Evolutionary conservation across 495 filamentous ascomycete species (phyloP), one percentile per base, ranked within the genome.

Genomic region (Penicillium bovifimosum): DNA sequence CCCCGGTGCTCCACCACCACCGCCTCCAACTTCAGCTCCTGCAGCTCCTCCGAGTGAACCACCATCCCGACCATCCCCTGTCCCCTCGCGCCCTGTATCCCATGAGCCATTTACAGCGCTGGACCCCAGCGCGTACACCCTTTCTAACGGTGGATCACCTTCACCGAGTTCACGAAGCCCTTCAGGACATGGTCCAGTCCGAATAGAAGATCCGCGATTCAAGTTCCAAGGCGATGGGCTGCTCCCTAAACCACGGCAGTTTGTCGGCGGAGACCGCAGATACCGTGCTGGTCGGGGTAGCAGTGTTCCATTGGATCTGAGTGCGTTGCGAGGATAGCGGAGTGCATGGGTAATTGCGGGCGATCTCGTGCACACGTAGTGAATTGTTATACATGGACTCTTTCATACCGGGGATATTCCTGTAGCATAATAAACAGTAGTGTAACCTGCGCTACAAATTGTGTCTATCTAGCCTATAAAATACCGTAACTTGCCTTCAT

Each of bases 241-340:
- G 55, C 74, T 98, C 16, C 91, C 93, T 2, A 91, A 88, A 60
- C 92, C 93, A 38, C 78, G 91, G 52, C 81, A 83, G 2, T 96
- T 93, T 62, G 66, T 74, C 7, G 87, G 88, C 3, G 82, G 76
- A 27, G 67, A 73, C 31, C 88, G 87, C 63, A 80, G 82, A 59
- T 98, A 98, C 70, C 78, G 91, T 35, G 93, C 92, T 24, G 93
- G 93, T 8, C 80, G 91, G 64, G 92, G 89, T 18, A 96, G 90
- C 70, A 96, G 87, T 74, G 90, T 98, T 35, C 93, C 93, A 35
- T 76, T 97, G 62, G 88, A 98, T 74, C 70, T 98, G 63, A 80
- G 75, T 52, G 62, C 67, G 40, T 62, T 73, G 54, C 61, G 61
- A 45, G 66, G 64, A 20, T 75, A 54, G 62, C 29, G 8, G 40